phyloP scores from a whole-genome alignment of 1,284 basidiomycete genomes.

The Cutaneotrichosporon mucoides region DNA sequence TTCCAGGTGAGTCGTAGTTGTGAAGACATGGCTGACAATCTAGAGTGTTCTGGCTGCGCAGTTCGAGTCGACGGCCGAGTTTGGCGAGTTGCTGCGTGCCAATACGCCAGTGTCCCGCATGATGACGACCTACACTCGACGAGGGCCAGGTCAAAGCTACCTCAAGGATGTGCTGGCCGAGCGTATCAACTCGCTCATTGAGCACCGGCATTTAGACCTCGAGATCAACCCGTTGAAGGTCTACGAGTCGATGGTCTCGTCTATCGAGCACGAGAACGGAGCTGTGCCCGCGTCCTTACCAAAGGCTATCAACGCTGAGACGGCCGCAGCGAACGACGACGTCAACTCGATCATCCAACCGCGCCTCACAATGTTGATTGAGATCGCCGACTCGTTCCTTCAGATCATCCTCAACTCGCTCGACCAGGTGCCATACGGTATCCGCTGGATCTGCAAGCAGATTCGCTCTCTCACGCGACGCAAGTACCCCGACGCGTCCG shows the following conservation, averaged over 20 bases:
- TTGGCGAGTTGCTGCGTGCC: constrained; percentile 91
- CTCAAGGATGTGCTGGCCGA: constrained; percentile 94
- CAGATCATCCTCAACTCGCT: constrained; percentile 97
- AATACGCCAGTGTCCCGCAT: constrained; percentile 98
- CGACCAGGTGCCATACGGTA: constrained; percentile 96
- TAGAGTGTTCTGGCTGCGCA: constrained; percentile 95
- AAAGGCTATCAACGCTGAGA: constrained; percentile 84
- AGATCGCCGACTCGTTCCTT: constrained; percentile 95
- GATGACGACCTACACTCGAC: constrained; percentile 99
- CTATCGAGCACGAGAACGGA: constrained; percentile 95
- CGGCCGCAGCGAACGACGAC: constrained; percentile 83
- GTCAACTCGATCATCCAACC: constrained; percentile 97
- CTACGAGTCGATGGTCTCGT: constrained; percentile 97
- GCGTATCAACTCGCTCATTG: constrained; percentile 95
- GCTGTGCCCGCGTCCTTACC: constrained; percentile 83
- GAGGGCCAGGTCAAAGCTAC: constrained; percentile 96
- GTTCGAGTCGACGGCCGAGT: constrained; percentile 97
- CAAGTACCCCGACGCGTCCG: constrained; percentile 96
- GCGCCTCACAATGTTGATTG: constrained; percentile 95
- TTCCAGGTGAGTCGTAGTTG: constrained; percentile 59
- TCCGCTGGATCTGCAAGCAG: constrained; percentile 99
- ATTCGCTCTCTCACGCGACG: constrained; percentile 93
- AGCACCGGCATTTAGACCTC: constrained; percentile 96
- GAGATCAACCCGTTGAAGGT: constrained; percentile 99
- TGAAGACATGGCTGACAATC: constrained; percentile 1